Percentiles rank a stretch among this genome's conserved stretches.
Evolutionary conservation across 306 rosid genomes (phyloP).

Genomic region (Vigna radiata): DNA sequence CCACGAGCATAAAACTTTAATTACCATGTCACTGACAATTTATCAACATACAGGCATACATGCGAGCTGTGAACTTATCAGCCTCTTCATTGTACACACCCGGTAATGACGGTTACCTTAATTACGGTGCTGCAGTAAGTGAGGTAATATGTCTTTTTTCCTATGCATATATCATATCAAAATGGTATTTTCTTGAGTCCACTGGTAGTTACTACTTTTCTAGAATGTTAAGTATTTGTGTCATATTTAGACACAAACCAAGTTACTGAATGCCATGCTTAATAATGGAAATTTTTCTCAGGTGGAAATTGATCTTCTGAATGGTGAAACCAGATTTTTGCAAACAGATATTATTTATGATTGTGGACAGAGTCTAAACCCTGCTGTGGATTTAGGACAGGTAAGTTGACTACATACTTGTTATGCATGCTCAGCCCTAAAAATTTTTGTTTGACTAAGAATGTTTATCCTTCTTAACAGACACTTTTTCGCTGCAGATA

Average conservation of each 20-base stretch:
- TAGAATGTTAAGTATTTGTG: conserved; percentile 1
- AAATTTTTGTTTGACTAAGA: not conserved
- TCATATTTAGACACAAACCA: conserved; percentile 10
- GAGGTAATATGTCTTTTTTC: conserved; percentile 57
- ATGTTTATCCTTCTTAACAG: not conserved
- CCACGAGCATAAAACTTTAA: not conserved
- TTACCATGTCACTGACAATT: conserved; percentile 18
- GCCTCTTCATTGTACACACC: conserved; percentile 67
- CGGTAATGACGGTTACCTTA: conserved; percentile 53
- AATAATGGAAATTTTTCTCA: conserved; percentile 48
- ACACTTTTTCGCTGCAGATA: conserved; percentile 62
- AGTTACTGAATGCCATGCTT: conserved; percentile 10
- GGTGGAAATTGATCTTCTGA: conserved; percentile 89
- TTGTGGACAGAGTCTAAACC: conserved; percentile 95
- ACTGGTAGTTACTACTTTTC: not conserved
- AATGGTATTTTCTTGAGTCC: conserved; percentile 12
- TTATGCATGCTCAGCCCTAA: not conserved
- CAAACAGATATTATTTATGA: conserved; percentile 81
- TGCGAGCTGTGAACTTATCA: conserved; percentile 70
- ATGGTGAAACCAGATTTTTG: conserved; percentile 76
- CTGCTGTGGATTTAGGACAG: conserved; percentile 96
- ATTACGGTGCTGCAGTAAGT: conserved; percentile 88
- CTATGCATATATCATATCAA: conserved; percentile 2
- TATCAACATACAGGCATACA: conserved; percentile 62
- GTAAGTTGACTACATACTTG: conserved; percentile 37